A percentile compares a stretch with the other conserved stretches of the same genome.
phyloP scores from a whole-genome alignment of 2,329 filamentous ascomycete genomes.

The Clarireedia paspali region DNA sequence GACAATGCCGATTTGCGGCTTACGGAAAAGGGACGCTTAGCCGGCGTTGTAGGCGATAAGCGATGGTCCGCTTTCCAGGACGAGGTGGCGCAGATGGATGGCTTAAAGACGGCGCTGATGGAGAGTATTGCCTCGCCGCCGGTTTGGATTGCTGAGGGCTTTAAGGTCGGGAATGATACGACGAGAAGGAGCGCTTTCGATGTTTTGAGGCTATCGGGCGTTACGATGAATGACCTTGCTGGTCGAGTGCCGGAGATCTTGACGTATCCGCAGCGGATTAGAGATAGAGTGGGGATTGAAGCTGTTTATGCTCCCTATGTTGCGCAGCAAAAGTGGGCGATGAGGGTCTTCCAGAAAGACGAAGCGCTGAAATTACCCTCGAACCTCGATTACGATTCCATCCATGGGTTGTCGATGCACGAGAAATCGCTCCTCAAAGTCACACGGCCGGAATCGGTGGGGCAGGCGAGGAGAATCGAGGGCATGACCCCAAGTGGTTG shows the following conservation, averaged over 20 bases:
- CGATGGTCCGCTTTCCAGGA: constrained; percentile 68
- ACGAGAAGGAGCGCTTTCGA: constrained; percentile 68
- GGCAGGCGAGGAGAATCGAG: constrained; percentile 82
- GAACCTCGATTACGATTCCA: constrained; percentile 66
- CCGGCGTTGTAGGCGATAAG: constrained; percentile 69
- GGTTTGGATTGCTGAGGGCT: constrained; percentile 63
- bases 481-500: constrained; percentile 60
- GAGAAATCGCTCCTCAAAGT: constrained; percentile 65
- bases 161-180: constrained; percentile 59
- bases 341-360: constrained; percentile 63
- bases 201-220: constrained; percentile 61
- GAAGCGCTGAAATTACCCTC: constrained; percentile 65
- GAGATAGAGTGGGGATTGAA: constrained; percentile 69
- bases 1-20: constrained; percentile 91
- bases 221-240: constrained; percentile 50
- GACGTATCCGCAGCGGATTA: constrained; percentile 50
- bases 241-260: constrained; percentile 48
- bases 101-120: constrained; percentile 55
- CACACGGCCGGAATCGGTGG: constrained; percentile 75
- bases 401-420: constrained; percentile 70
- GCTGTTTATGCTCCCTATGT: constrained; percentile 84
- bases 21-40: constrained; percentile 66
- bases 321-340: constrained; percentile 58
- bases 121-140: constrained; percentile 49
- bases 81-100: constrained; percentile 58